These are phyloP conservation scores for Thozetella sp. DNA, from an alignment of 495 filamentous ascomycete species.

Conservation along the genomic window DNA sequence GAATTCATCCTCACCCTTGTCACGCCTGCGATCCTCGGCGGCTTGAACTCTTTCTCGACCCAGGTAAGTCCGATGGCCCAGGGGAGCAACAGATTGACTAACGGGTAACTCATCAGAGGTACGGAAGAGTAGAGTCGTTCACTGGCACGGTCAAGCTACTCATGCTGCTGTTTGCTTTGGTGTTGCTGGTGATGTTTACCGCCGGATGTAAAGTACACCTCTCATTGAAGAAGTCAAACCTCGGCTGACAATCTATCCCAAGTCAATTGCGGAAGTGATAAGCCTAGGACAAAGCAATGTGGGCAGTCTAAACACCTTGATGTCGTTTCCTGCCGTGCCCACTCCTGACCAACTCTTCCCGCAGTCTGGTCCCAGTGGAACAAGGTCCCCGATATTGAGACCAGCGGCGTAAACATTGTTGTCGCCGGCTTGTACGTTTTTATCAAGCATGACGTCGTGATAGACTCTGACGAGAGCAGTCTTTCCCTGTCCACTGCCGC, in stretches of 20 bases:
- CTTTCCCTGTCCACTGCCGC: conserved; percentile 39
- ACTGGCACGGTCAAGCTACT: conserved; percentile 17
- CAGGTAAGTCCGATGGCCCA: conserved; percentile 12
- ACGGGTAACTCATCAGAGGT: conserved; percentile 11
- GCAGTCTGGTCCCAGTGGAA: too few relatives aligned
- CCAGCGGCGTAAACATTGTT: too few relatives aligned
- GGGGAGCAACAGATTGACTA: not conserved
- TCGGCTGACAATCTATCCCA: too few relatives aligned
- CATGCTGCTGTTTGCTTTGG: conserved; percentile 13
- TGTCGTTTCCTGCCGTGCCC: too few relatives aligned
- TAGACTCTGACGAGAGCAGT: conserved; percentile 17
- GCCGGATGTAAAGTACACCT: conserved; percentile 4
- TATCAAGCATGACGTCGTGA: too few relatives aligned
- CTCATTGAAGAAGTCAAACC: too few relatives aligned
- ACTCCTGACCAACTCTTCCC: too few relatives aligned
- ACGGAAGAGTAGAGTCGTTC: conserved; percentile 23
- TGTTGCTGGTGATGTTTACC: conserved; percentile 18
- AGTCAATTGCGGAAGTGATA: too few relatives aligned
- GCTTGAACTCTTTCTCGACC: conserved; percentile 19
- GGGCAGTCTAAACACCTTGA: too few relatives aligned
- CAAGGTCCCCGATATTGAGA: too few relatives aligned
- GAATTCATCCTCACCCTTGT: conserved; percentile 16
- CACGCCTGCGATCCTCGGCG: conserved; percentile 14
- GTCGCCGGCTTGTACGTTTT: too few relatives aligned
- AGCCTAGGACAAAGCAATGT: too few relatives aligned